phyloP scores from a whole-genome alignment of 176 grass and related monocot genomes.

The Bonia amplexicaulis region DNA sequence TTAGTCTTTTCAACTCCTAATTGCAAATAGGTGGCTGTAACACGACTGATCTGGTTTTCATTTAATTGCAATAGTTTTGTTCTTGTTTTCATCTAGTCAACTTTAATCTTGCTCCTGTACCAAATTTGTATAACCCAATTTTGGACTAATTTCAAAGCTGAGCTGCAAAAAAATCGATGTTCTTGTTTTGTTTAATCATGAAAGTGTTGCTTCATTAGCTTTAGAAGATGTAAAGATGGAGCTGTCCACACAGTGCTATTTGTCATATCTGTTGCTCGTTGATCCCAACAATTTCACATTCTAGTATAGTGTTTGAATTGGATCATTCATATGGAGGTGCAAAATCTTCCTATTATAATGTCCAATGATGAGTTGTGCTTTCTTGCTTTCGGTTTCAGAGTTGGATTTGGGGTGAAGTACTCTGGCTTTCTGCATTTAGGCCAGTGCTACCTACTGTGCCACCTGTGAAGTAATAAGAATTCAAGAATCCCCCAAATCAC shows the following conservation, averaged over 20 bases:
- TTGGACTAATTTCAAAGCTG: not conserved
- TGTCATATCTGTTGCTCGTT: not conserved
- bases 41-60: not conserved
- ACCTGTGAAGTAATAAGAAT: not conserved
- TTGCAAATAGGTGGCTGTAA: not conserved
- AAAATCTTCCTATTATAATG: constrained; percentile 15
- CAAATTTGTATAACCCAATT: not conserved
- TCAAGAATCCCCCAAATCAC: constrained; percentile 33
- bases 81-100: not conserved
- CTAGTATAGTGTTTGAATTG: not conserved
- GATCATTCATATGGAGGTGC: not conserved
- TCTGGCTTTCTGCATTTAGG: constrained; percentile 51
- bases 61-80: not conserved
- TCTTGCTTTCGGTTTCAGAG: constrained; percentile 29
- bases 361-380: not conserved
- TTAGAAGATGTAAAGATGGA: not conserved
- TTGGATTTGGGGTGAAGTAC: constrained; percentile 60
- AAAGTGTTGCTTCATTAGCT: not conserved
- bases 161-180: not conserved
- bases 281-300: not conserved
- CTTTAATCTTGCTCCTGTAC: not conserved
- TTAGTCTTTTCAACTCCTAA: not conserved
- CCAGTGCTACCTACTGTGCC: not conserved
- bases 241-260: not conserved
- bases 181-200: not conserved